Evolutionary conservation across 495 filamentous ascomycete genomes (phyloP), one percentile per base, ranked within the genome.

Genomic region (Aspergillus egyptiacus): DNA sequence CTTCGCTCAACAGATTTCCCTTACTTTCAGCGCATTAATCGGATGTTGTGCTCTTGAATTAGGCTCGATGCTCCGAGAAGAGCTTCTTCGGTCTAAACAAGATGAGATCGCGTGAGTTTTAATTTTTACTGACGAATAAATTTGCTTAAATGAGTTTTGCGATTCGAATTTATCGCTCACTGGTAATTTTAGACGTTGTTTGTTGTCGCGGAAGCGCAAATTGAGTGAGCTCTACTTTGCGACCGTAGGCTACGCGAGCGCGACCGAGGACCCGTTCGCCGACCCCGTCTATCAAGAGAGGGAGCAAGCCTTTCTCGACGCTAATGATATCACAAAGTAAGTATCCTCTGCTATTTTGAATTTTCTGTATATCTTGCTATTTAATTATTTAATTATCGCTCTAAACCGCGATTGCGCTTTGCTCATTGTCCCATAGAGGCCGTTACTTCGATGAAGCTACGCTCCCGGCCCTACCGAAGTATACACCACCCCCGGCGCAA

Each of bases 131-230:
- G 53, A 44, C 50, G 49, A 58, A 48, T 52, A 43, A 56, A 51
- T 46, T 25, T 38, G 33, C 24, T 50, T 13, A 42, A 32, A 33
- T 6, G 6, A 11, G 14, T 15, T n/a, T 24, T 36, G 50, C 54
- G 38, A 32, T 55, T 50, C 55, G 27, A 43, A 55, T 53, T 56
- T 55, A 43, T 65, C 55, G 62, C 65, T 74, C 45, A 61, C 50
- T 50, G 50, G 27, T 44, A 63, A 63, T 68, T 65, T 69, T 63
- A 91, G 86, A 75, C 79, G 76, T 74, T 84, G 83, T 77, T 76
- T 81, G 72, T 69, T 67, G 70, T 85, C 84, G 71, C 84, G 86
- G 61, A 87, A 89, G 76, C 82, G 85, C 65, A 91, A 91, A 70
- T 72, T 95, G 61, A 82, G 80, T 58, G 85, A 89, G 71, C 78